Percentiles rank a stretch among this genome's conserved stretches.
Conservation (phyloP, 2,329 filamentous ascomycete genomes). For the Ascochyta rabiei region DNA sequence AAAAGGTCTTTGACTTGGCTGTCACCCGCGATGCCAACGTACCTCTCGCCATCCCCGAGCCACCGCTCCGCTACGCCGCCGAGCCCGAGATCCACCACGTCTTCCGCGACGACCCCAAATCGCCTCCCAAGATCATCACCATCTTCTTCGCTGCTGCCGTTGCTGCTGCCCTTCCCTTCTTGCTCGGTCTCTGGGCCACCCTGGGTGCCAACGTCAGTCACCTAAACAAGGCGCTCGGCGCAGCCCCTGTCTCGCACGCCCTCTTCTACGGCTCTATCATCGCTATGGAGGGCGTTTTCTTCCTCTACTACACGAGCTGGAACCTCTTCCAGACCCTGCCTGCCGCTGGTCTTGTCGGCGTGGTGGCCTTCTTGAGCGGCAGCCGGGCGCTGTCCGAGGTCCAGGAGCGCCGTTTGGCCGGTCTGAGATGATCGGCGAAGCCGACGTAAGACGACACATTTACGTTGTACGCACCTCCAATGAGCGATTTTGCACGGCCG, state of each 20-base stretch:
- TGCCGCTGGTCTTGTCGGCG: conserved; percentile 69
- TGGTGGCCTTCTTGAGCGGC: conserved; percentile 82
- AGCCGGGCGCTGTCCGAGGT: conserved; percentile 92
- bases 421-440: conserved; percentile 57
- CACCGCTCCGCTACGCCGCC: conserved; percentile 82
- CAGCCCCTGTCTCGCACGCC: conserved; percentile 79
- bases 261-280: conserved; percentile 88
- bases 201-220: conserved; percentile 86
- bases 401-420: conserved; percentile 82
- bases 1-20: conserved; percentile 74
- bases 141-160: conserved; percentile 77
- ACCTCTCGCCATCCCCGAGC: conserved; percentile 65
- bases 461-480: background rate
- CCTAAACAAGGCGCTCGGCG: conserved; percentile 73
- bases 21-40: conserved; percentile 68
- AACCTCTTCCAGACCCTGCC: conserved; percentile 89
- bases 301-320: conserved; percentile 92
- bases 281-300: conserved; percentile 89
- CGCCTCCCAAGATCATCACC: conserved; percentile 79
- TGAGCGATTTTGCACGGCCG: background rate
- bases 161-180: conserved; percentile 71
- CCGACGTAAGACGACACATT: background rate
- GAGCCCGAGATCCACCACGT: conserved; percentile 86
- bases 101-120: conserved; percentile 80
- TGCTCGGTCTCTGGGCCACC: conserved; percentile 75